Percentiles rank a stretch among this genome's conserved stretches.
Conservation (phyloP, 2,329 filamentous ascomycete genomes). For the Shiraia bambusicola region DNA sequence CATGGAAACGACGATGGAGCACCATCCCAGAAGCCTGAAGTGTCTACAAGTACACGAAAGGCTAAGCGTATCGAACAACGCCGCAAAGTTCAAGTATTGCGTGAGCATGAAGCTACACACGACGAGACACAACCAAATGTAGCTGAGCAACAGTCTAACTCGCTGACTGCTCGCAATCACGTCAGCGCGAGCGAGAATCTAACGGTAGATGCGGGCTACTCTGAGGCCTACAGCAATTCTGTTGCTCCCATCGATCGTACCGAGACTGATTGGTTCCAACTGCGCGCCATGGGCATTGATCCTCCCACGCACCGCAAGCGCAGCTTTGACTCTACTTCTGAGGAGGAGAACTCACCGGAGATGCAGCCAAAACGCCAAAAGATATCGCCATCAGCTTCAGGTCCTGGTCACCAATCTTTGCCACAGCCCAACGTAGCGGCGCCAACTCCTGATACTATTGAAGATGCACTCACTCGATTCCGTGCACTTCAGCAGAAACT, state of each 20-base stretch:
- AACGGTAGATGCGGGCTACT: slow-evolving; percentile 18
- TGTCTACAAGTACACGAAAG: slow-evolving; percentile 19
- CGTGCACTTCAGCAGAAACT: slow-evolving; percentile 22
- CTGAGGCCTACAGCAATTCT: slow-evolving; percentile 25
- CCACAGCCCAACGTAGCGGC: neutral
- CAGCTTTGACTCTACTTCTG: slow-evolving; percentile 29
- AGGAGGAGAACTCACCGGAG: slow-evolving; percentile 21
- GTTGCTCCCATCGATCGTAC: slow-evolving; percentile 46
- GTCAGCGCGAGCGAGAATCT: slow-evolving; percentile 5
- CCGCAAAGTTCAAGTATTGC: slow-evolving; percentile 1
- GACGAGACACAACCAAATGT: neutral
- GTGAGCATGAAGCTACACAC: slow-evolving; percentile 1
- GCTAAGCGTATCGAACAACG: slow-evolving; percentile 23
- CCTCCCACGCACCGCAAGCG: slow-evolving; percentile 36
- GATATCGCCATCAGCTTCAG: slow-evolving; percentile 13
- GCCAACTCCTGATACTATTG: slow-evolving; percentile 12
- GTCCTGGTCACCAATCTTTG: slow-evolving; percentile 1
- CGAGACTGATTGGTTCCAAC: slow-evolving; percentile 53
- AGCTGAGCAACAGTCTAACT: neutral
- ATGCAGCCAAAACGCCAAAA: slow-evolving; percentile 27
- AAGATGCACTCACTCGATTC: slow-evolving; percentile 27
- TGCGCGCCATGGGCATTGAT: slow-evolving; percentile 53
- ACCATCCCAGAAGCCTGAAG: slow-evolving; percentile 15
- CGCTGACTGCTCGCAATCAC: slow-evolving; percentile 2
- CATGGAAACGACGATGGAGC: slow-evolving; percentile 8